phyloP scores from a whole-genome alignment of 306 rosid genomes.

The Medicago arabica region DNA sequence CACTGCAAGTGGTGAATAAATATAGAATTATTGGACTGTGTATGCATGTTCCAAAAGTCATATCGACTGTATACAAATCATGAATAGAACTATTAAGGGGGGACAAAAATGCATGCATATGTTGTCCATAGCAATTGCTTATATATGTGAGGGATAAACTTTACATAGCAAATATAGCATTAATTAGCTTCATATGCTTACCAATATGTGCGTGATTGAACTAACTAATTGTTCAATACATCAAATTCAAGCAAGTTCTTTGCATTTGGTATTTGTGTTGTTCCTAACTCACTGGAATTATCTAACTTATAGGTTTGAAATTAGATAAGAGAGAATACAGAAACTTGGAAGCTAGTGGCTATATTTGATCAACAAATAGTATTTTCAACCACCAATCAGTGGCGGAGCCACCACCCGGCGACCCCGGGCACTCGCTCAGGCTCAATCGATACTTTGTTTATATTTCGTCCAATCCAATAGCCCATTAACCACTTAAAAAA shows the following conservation, averaged over 20 bases:
- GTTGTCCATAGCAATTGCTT: slow-evolving; percentile 13
- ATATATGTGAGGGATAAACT: neutral
- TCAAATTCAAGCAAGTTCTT: neutral
- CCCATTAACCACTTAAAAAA: too few relatives aligned
- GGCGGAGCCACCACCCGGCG: too few relatives aligned
- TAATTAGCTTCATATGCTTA: neutral
- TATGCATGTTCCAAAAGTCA: neutral
- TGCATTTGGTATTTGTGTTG: neutral
- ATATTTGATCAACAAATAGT: neutral
- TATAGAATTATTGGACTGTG: neutral
- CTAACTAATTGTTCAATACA: neutral
- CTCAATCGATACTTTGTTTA: too few relatives aligned
- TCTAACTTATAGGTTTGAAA: neutral
- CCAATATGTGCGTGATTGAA: neutral
- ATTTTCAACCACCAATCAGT: slow-evolving; percentile 3
- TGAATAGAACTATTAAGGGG: neutral
- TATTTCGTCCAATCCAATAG: too few relatives aligned
- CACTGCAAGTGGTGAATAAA: neutral
- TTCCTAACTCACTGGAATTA: neutral
- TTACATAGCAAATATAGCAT: neutral
- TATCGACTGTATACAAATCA: neutral
- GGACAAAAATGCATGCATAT: slow-evolving; percentile 9
- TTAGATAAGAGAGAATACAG: neutral
- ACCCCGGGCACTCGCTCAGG: too few relatives aligned
- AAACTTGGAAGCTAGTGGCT: slow-evolving; percentile 1